A percentile compares a stretch with the other conserved stretches of the same genome.
Conservation (phyloP, 139 green algal genomes). For the Chlorella sp. region DNA sequence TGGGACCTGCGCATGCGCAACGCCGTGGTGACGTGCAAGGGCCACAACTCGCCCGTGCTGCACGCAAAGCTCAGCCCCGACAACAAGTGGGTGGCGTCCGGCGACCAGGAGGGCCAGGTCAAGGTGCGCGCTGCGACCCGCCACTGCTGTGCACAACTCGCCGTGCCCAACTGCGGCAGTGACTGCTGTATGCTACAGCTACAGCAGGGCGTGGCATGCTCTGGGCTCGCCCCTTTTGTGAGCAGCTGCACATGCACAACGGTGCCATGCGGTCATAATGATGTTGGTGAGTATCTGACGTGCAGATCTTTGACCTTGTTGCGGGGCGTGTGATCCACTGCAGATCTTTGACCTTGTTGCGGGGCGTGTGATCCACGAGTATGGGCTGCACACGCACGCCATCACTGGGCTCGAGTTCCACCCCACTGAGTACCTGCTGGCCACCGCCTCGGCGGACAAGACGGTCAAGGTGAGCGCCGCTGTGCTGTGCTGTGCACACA, state of each 20-base stretch:
- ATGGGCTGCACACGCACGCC: conserved; percentile 43
- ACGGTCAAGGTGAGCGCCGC: conserved; percentile 40
- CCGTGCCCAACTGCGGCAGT: neutral
- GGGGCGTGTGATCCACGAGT: conserved; percentile 55
- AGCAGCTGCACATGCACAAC: too few relatives aligned
- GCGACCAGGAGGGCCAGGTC: conserved; percentile 56
- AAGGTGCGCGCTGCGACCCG: too few relatives aligned
- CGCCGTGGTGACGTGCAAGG: conserved; percentile 70
- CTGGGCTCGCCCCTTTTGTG: too few relatives aligned
- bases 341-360: conserved; percentile 76
- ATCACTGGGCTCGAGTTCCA: conserved; percentile 77
- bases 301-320: neutral
- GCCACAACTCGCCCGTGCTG: conserved; percentile 52
- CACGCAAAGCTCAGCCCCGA: conserved; percentile 72
- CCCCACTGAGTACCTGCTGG: conserved; percentile 75
- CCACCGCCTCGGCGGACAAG: conserved; percentile 59
- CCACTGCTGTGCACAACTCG: neutral
- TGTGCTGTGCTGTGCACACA: neutral
- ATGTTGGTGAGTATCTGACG: too few relatives aligned
- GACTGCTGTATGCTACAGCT: too few relatives aligned
- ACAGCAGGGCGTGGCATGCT: too few relatives aligned
- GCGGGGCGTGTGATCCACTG: conserved; percentile 17
- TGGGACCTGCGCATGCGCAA: conserved; percentile 71
- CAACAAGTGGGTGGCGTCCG: conserved; percentile 68
- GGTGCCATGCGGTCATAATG: too few relatives aligned